Evolutionary conservation across 1,139 yeast species (phyloP), one percentile per base, ranked within the genome.

Genomic region (Blastobotrys malaysiensis): DNA sequence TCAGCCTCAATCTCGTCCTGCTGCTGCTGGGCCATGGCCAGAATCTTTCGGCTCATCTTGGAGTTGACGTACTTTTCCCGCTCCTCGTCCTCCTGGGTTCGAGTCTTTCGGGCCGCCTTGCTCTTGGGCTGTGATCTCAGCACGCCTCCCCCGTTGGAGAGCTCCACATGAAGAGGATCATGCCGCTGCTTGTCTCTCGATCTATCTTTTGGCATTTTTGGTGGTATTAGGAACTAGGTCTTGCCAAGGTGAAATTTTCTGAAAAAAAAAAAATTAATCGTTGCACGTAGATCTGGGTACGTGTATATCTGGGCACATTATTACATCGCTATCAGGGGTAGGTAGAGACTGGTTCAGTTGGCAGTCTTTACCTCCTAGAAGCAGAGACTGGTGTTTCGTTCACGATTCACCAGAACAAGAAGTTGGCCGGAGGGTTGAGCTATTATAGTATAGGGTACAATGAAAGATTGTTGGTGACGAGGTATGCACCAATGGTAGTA

Each of bases 21-120:
- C 73, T 93, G 99, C 64, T 86, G 93, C 64, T 81, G 84, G 14
- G 98, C 99, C 61, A 93, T 77, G 67, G 86, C 88, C 60, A 93
- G 76, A 70, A 93, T 91, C 73, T 83, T 89, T 71, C 95, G 79
- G 1, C 98, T 88, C 43, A 89, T 77, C 24, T 82, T 77, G 18
- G 97, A 88, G 73, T 91, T 97, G 49, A 93, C 78, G 63, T 73
- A 85, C 47, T 80, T 84, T 55, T 86, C 91, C 20, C 75, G 82
- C 27, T 74, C 74, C 20, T 74, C 73, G 51, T 68, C 68, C 3
- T 52, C 54, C 18, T 49, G 52, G 58, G 62, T 61, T 5, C 52
- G 51, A 49, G 52, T 52, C 22, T 39, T 52, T 49, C 62, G 48
- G 16, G 54, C 53, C 6, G 69, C 45, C 54, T 63, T 59, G 44